phyloP scores from a whole-genome alignment of 768 basidiomycete species.

The Serendipita sp. region DNA sequence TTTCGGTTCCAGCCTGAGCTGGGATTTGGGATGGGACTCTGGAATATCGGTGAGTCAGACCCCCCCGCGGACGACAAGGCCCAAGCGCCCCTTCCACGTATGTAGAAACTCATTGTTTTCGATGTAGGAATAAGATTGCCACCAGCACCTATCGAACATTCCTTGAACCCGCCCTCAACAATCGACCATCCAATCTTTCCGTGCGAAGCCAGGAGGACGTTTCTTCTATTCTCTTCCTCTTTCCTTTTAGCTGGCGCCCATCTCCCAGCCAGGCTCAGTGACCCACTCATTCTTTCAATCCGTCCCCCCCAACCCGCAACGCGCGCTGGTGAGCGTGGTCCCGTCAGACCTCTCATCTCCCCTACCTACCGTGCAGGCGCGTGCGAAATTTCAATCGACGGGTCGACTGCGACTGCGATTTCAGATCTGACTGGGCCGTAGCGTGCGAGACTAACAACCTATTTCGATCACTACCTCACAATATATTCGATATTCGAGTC shows the following conservation, averaged over 20 bases:
- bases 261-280: background rate
- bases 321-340: background rate
- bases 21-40: too few relatives aligned
- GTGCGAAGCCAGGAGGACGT: background rate
- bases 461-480: too few relatives aligned
- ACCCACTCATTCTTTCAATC: background rate
- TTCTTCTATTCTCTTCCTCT: background rate
- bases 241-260: background rate
- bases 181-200: background rate
- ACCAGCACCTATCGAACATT: background rate
- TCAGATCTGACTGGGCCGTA: too few relatives aligned
- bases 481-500: too few relatives aligned
- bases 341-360: too few relatives aligned
- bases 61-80: too few relatives aligned
- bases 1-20: background rate
- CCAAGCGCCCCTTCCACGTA: background rate
- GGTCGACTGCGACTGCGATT: too few relatives aligned
- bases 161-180: background rate
- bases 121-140: background rate
- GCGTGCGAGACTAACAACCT: too few relatives aligned
- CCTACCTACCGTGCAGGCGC: too few relatives aligned
- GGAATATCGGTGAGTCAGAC: too few relatives aligned
- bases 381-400: too few relatives aligned
- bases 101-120: background rate
- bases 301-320: background rate